Base-by-base conservation (phyloP, 1,284 basidiomycete species). In the Heliocybe sulcata region DNA sequence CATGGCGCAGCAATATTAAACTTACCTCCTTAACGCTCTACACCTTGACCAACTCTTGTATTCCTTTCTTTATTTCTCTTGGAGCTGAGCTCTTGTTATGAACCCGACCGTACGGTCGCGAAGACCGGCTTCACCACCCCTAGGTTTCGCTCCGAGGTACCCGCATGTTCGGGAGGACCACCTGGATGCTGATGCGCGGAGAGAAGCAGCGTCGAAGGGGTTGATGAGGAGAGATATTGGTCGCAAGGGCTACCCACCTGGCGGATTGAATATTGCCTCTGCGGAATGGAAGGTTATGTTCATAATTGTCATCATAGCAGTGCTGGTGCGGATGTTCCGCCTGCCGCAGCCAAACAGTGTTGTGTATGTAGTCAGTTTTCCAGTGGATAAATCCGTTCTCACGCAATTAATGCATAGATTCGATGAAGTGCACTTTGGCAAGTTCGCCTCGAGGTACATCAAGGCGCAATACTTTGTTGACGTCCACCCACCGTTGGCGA, bases 381-480 rank as follows among this genome's bases (percentile, higher is more conserved):
- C 31, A 25, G 52, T 57, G 11, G 14, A 23, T 16, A 16, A n/a
- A 51, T 29, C 31, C 22, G 23, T 45, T 38, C 57, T 56, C 29
- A 45, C 35, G 22, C 31, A 55, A 50, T 48, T 45, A 48, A 42
- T 45, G 3, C 42, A 9, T 64, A 96, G 94, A 19, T 98, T 98
- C 68, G 94, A 98, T 65, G 94, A 98, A 70, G 94, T 97, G 0
- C 94, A 97, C 69, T 97, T 98, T 70, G 94, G 94, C 58, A 95
- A 95, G 68, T 96, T 97, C 67, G 91, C 94, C 1, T 81, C 83
- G 54, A 94, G 92, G 64, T 96, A 92, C 69, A 90, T 95, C 77
- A 91, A 92, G 70, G 90, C 88, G 14, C 81, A 83, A 53, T 96
- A 94, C 73, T 92, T 93, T 72, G 83, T 99, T 70, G 97, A 99